Evolutionary conservation across 352 stramenopile genomes (phyloP), one percentile per base, ranked within the genome.

Genomic region (Nannochloropsis limnetica): DNA sequence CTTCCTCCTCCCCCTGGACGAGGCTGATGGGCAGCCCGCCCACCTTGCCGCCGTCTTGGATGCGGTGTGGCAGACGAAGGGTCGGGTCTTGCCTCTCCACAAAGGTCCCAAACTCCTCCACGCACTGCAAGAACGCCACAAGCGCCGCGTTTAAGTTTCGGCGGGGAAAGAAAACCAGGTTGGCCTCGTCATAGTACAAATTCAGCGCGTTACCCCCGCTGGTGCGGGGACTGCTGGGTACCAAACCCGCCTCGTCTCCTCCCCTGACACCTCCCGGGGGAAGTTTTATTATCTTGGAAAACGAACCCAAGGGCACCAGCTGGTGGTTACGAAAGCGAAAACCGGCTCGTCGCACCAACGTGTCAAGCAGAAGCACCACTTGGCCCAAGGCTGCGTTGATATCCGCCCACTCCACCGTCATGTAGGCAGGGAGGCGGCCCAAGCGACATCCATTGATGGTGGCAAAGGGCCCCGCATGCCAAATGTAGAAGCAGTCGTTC

Each of bases 141-240:
- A 97, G 92, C 25, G 91, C 93, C 80, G 93, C 88, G 84, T 97
- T 96, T 83, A 97, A 96, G 31, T 93, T 93, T 43, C 92, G 89
- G 3, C 91, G 89, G 8, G 90, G 90, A 68, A 96, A 96, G 85
- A 95, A 93, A 44, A 69, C 88, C 68, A 90, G 88, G 67, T 83
- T 80, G 23, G 43, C 83, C 74, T 87, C 81, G 81, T 88, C 87
- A 43, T 82, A 86, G 67, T 84, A 88, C 27, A 90, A 69, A 74
- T 29, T 74, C 61, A 74, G 15, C 4, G 61, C 61, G 8, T 74
- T 74, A 29, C 61, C 8, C 9, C n/a, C 61, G 61, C n/a, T 74
- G 61, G 25, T 1, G n/a, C 61, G 61, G 25, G 61, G 61, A 74
- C 61, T 74, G 61, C 25, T 37, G 80, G 79, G 69, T 85, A 87